Conservation (phyloP, 2,329 filamentous ascomycete species). For the Rosellinia necatrix region DNA sequence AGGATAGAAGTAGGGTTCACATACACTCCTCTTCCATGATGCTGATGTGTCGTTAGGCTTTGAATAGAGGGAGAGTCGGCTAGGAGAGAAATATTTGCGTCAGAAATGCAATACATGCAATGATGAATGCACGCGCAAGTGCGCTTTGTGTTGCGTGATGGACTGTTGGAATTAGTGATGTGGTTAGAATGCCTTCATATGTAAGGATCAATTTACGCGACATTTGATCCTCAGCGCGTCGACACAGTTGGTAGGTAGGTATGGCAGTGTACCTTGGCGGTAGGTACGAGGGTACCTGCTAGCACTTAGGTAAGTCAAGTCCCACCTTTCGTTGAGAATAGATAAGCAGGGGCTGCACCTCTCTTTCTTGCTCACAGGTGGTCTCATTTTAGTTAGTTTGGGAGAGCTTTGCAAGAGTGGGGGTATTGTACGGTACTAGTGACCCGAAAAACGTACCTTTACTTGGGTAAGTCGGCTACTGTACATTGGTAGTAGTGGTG, state of each 20-base stretch:
- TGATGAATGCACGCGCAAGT: background rate
- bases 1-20: constrained; percentile 13
- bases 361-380: no score
- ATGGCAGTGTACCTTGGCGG: background rate
- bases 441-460: no score
- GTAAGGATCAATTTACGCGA: constrained; percentile 12
- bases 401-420: background rate
- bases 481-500: no score
- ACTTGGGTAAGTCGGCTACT: no score
- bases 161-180: background rate
- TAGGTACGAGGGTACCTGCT: background rate
- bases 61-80: background rate
- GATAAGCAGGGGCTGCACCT: no score
- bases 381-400: background rate
- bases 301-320: background rate
- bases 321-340: no score
- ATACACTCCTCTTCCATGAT: constrained; percentile 40
- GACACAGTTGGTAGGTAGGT: background rate
- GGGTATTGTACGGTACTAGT: background rate
- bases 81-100: background rate
- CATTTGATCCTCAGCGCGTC: constrained; percentile 11
- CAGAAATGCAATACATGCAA: background rate
- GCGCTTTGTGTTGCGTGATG: background rate
- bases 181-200: background rate
- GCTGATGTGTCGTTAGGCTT: background rate